Evolutionary conservation across 345 rosid species (phyloP).

Genomic region (Linum tenue): DNA sequence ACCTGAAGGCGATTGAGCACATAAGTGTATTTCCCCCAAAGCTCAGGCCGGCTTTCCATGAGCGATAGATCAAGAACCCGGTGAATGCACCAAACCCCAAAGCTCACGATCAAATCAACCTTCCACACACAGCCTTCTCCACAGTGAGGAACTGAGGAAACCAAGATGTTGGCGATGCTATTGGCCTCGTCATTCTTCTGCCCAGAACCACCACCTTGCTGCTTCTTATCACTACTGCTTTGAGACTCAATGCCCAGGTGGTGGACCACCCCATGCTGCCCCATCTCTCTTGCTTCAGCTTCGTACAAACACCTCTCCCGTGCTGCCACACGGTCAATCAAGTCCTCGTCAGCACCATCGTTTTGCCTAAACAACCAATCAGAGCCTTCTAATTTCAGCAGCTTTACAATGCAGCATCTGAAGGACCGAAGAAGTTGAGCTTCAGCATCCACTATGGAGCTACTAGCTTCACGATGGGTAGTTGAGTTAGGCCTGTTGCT

Average conservation of each 20-base stretch:
- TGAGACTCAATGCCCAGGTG: constrained; percentile 37
- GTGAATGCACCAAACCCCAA: constrained; percentile 98
- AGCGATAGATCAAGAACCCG: constrained; percentile 78
- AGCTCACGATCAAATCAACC: constrained; percentile 69
- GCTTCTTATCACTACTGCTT: constrained; percentile 26
- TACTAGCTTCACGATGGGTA: constrained; percentile 26
- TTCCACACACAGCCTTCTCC: constrained; percentile 94
- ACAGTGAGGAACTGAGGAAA: constrained; percentile 75
- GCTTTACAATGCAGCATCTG: constrained; percentile 64
- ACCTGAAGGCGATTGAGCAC: constrained; percentile 98
- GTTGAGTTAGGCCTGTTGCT: constrained; percentile 33
- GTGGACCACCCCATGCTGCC: constrained; percentile 23
- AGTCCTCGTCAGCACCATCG: constrained; percentile 83
- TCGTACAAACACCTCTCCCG: constrained; percentile 70
- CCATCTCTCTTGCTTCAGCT: constrained; percentile 59
- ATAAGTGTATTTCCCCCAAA: constrained; percentile 97
- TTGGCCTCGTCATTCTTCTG: constrained; percentile 22
- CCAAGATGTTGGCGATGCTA: constrained; percentile 18
- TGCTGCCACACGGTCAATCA: constrained; percentile 83
- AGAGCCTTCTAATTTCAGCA: constrained; percentile 81
- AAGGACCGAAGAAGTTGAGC: constrained; percentile 75
- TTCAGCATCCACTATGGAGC: constrained; percentile 48
- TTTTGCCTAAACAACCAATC: constrained; percentile 89
- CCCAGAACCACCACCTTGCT: constrained; percentile 6
- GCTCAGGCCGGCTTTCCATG: constrained; percentile 95